Evolutionary conservation across 176 grass and related monocot species (phyloP).

Genomic region (Tillandsia leiboldiana): DNA sequence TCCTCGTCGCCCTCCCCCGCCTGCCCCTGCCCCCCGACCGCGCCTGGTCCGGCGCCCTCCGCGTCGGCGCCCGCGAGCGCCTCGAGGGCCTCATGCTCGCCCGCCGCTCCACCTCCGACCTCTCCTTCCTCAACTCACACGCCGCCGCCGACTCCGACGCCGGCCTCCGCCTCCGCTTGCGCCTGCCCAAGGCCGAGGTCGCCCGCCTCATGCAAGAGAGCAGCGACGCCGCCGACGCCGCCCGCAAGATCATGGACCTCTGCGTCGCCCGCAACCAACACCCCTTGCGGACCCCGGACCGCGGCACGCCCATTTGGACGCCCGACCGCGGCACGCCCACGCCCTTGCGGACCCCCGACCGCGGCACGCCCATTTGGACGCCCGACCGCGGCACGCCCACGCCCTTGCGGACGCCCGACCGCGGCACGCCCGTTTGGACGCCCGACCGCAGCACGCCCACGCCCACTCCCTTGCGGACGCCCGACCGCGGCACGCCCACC

Average conservation of each 20-base stretch:
- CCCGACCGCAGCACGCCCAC: too few species aligned
- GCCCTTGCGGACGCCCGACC: too few species aligned
- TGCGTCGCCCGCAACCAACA: conserved; percentile 22
- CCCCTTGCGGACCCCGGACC: too few species aligned
- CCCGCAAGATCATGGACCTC: conserved; percentile 63
- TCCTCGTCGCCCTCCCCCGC: conserved; percentile 67
- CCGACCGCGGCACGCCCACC: too few species aligned
- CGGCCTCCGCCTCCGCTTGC: conserved; percentile 38
- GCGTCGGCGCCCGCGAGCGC: conserved; percentile 62
- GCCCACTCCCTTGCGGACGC: too few species aligned
- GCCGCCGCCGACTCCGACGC: conserved; percentile 30
- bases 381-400: too few species aligned
- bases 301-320: too few species aligned
- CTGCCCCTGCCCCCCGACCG: conserved; percentile 21
- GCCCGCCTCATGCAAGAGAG: conserved; percentile 63
- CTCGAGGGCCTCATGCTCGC: conserved; percentile 88
- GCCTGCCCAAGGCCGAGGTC: conserved; percentile 55
- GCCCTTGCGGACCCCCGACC: too few species aligned
- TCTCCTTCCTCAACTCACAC: conserved; percentile 29
- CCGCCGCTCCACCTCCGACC: conserved; percentile 73
- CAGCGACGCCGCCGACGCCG: conserved; percentile 42
- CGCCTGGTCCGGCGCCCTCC: conserved; percentile 69
- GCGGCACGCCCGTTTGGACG: too few species aligned
- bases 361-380: too few species aligned
- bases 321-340: too few species aligned